Evolutionary conservation across 495 filamentous ascomycete species (phyloP).

Genomic region (Chaetomium tenue): DNA sequence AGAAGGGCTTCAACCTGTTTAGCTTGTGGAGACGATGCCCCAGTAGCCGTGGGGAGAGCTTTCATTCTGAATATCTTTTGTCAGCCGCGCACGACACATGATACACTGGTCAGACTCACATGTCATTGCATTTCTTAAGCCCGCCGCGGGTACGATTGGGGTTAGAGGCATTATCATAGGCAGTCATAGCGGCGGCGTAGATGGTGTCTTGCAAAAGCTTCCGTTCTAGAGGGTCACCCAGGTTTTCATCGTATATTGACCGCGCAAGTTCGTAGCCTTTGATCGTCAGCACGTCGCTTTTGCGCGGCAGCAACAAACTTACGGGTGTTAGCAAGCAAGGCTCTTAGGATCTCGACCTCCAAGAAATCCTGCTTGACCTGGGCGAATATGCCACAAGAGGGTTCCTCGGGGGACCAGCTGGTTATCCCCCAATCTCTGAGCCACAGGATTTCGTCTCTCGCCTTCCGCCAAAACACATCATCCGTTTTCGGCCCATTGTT

Average conservation of each 20-base stretch:
- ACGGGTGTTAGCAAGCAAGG: constrained; percentile 68
- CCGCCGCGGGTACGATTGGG: constrained; percentile 80
- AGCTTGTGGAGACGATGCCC: constrained; percentile 50
- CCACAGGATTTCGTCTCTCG: constrained; percentile 73
- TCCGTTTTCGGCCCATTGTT: constrained; percentile 55
- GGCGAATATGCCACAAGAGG: constrained; percentile 66
- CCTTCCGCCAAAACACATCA: constrained; percentile 64
- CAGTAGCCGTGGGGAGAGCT: constrained; percentile 65
- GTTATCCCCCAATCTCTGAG: constrained; percentile 71
- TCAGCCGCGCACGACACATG: constrained; percentile 1
- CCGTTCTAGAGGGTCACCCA: constrained; percentile 50
- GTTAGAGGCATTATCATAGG: constrained; percentile 88
- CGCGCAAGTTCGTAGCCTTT: constrained; percentile 65
- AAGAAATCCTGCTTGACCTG: constrained; percentile 60
- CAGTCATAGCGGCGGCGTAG: constrained; percentile 63
- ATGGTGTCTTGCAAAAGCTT: constrained; percentile 63
- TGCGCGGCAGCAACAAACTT: constrained; percentile 29
- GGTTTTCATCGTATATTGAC: constrained; percentile 63
- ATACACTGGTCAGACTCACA: constrained; percentile 51
- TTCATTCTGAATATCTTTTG: constrained; percentile 53
- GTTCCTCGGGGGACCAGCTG: constrained; percentile 28
- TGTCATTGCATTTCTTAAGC: constrained; percentile 78
- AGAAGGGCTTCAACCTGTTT: constrained; percentile 66
- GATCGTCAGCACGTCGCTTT: constrained; percentile 23
- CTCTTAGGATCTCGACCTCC: constrained; percentile 73